Evolutionary conservation across 257 asterid genomes (phyloP), one percentile per base, ranked within the genome.

Genomic region (Nicotiana otophora): DNA sequence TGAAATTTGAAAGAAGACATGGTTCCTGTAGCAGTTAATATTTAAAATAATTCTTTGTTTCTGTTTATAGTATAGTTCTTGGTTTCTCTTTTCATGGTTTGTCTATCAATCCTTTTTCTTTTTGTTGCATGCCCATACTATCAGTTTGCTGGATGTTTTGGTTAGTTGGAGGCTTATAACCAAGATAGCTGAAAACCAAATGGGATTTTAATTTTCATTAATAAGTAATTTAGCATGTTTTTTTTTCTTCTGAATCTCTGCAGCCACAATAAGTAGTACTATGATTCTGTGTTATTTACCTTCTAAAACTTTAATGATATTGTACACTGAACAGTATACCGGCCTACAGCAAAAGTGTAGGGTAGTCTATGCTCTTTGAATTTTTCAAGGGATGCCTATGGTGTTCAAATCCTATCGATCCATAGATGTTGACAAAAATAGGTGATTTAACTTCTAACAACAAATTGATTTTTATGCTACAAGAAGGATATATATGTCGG

Each of bases 391-490:
- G 30, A 68, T 68, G 16, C 54, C 16, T 68, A 7, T 34, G 8
- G 53, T 19, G 54, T 34, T 68, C 76, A 11, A 66, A 20, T 68
- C 76, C 36, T 68, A 34, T 34, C 53, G 10, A 17, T 68, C 53
- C 76, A 68, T 68, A 34, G 54, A 68, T 68, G 54, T 66, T 31
- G 16, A 34, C 30, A 17, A 34, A 68, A 68, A 17, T 68, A 68
- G 76, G 54, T 68, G 54, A 68, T 68, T 68, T 68, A 68, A 68
- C 54, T 16, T 68, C 36, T 68, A 68, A 34, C 76, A 68, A 33
- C 65, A 60, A 60, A n/a, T n/a, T 20, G 10, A 26, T 60, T 60
- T n/a, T 2, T 58, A 6, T 58, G 28, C 28, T 26, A 63, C 15
- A 28, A 3, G 15, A 51, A 9, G 12, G 31, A 65, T 65, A 28